Evolutionary conservation across 768 basidiomycete species (phyloP), one percentile per base, ranked within the genome.

Genomic region (Leccinum truebloodii): DNA sequence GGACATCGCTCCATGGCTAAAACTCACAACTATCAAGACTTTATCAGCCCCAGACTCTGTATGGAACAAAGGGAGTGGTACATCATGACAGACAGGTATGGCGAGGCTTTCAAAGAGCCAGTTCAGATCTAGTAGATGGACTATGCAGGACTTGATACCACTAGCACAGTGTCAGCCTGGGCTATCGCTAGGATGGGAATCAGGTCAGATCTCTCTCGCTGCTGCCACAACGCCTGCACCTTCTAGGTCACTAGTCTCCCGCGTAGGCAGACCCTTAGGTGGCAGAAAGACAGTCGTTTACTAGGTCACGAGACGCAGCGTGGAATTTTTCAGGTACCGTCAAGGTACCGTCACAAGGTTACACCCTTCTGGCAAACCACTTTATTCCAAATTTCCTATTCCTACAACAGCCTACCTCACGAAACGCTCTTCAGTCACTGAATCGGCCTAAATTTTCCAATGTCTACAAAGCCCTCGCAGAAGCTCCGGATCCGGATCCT

Each of bases 401-500:
- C 52, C 51, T 13, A 8, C 65, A 94, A 95, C 32, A 34, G 32
- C 94, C 1, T 98, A 98, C 70, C 86, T 99, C 64, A 98, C 96
- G 0, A 90, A 92, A 66, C 89, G 97, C 10, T 92, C 89, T 37
- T 98, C 98, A 71, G 76, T 84, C 26, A 90, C 94, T 9, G 97
- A 99, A 80, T 95, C 90, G 68, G 92, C 95, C 1, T 98, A 22
- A 22, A 22, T 2, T 98, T 76, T 80, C 98, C 12, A 93, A 88
- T 67, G 89, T 95, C 20, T 98, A 98, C 81, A 98, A 98, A 73
- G 86, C 96, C 26, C 76, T 99, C 9, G 95, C 96, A 0, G 97
- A 99, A 69, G 95, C 93, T 3, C 96, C 96, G 0, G 97, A 99
- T 73, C 97, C 96, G 16, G 96, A 96, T 72, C 97, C 97, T 10